Percentiles rank a stretch among this genome's conserved stretches.
Evolutionary conservation across 345 rosid species (phyloP).

Genomic region (Mangifera indica): DNA sequence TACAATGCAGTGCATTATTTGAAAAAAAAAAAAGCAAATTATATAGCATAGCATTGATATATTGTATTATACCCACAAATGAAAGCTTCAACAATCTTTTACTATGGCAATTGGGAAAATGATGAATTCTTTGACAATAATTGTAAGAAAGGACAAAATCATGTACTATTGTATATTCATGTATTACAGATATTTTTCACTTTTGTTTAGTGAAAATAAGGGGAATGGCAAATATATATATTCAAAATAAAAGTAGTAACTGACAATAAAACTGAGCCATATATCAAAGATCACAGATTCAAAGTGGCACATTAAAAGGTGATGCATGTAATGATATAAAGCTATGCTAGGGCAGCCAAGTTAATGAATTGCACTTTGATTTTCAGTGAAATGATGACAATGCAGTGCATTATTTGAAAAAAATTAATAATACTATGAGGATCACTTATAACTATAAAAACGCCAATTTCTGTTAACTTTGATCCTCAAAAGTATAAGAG

Average conservation of each 20-base stretch:
- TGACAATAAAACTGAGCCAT: not conserved
- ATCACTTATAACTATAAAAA: slow-evolving; percentile 18
- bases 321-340: slow-evolving; percentile 20
- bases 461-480: slow-evolving; percentile 28
- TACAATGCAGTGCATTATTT: no score
- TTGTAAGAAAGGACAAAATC: no score
- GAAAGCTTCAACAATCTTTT: not conserved
- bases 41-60: no score
- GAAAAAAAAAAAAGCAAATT: no score
- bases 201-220: not conserved
- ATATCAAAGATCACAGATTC: not conserved
- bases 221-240: not conserved
- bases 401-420: no score
- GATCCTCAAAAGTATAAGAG: slow-evolving; percentile 39
- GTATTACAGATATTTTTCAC: not conserved
- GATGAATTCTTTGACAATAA: no score
- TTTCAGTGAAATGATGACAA: slow-evolving; percentile 33
- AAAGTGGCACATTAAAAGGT: slow-evolving; percentile 8
- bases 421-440: no score
- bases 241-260: not conserved
- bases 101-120: no score
- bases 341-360: slow-evolving; percentile 1
- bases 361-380: slow-evolving; percentile 13
- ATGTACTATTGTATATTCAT: no score
- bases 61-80: not conserved